These are phyloP conservation scores for Irpex rosettiformis DNA, from an alignment of 1,284 basidiomycete species.

Conservation along the genomic window DNA sequence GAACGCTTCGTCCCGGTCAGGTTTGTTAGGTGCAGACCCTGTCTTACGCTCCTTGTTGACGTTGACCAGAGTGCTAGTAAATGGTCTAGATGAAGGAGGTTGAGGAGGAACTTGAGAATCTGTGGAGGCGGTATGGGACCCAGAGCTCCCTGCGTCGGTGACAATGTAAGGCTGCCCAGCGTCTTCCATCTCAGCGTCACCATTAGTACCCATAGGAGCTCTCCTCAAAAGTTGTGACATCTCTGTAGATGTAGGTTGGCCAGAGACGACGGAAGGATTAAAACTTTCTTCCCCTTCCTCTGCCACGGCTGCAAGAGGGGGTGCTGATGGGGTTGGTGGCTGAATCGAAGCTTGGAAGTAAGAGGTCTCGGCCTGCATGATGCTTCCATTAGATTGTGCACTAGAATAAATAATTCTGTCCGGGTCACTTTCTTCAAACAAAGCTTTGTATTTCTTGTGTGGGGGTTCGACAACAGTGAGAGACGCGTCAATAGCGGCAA, in stretches of 20 bases:
- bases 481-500: conserved; percentile 21
- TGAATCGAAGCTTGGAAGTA: too few relatives aligned
- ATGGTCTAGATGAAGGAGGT: neutral
- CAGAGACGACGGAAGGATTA: neutral
- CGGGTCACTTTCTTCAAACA: conserved; percentile 67
- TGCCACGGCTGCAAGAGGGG: conserved; percentile 30
- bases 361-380: conserved; percentile 12
- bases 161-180: conserved; percentile 34
- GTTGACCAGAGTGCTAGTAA: conserved; percentile 8
- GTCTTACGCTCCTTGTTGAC: conserved; percentile 4
- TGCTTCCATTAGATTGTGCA: conserved; percentile 3
- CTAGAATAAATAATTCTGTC: conserved; percentile 29
- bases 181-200: conserved; percentile 37
- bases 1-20: conserved; percentile 66
- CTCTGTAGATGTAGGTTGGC: conserved; percentile 1
- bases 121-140: neutral
- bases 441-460: conserved; percentile 63
- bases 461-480: conserved; percentile 44
- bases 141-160: conserved; percentile 27
- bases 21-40: conserved; percentile 45
- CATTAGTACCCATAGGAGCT: conserved; percentile 13
- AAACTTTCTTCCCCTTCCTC: conserved; percentile 55
- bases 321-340: conserved; percentile 9
- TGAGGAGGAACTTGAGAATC: neutral
- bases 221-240: conserved; percentile 33